Conservation (phyloP, 2,329 filamentous ascomycete genomes). For the Colletotrichum plurivorum region DNA sequence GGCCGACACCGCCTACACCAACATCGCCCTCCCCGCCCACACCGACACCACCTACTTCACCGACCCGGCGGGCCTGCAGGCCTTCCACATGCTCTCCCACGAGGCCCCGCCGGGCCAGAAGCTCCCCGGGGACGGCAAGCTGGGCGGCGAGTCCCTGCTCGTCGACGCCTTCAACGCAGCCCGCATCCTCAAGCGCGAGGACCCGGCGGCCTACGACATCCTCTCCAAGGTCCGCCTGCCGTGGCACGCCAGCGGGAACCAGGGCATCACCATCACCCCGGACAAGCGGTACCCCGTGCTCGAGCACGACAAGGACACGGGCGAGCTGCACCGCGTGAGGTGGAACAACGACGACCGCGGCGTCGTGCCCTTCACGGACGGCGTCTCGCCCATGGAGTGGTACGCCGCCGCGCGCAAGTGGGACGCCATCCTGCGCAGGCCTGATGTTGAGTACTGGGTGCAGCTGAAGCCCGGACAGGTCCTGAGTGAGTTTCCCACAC, state of each 20-base stretch:
- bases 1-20: slow-evolving; percentile 94
- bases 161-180: slow-evolving; percentile 90
- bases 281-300: slow-evolving; percentile 80
- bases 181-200: slow-evolving; percentile 66
- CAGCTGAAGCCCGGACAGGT: slow-evolving; percentile 85
- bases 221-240: slow-evolving; percentile 73
- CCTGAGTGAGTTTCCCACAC: slow-evolving; percentile 70
- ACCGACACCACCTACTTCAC: slow-evolving; percentile 98
- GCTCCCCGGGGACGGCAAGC: slow-evolving; percentile 34
- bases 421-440: slow-evolving; percentile 76
- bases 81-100: slow-evolving; percentile 92
- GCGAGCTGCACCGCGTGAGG: slow-evolving; percentile 72
- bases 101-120: slow-evolving; percentile 64
- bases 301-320: slow-evolving; percentile 62
- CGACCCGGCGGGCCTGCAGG: slow-evolving; percentile 90
- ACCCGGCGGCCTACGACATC: slow-evolving; percentile 68
- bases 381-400: slow-evolving; percentile 72
- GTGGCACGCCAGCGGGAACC: slow-evolving; percentile 91
- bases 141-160: slow-evolving; percentile 84
- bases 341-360: slow-evolving; percentile 97
- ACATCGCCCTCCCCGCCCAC: slow-evolving; percentile 84
- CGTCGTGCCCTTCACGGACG: slow-evolving; percentile 69
- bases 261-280: slow-evolving; percentile 85
- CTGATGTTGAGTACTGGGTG: slow-evolving; percentile 81
- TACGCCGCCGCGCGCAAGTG: slow-evolving; percentile 85